A percentile compares a stretch with the other conserved stretches of the same genome.
phyloP scores from a whole-genome alignment of 371 early-diverging fungal genomes.

The Umbelopsis sp. region DNA sequence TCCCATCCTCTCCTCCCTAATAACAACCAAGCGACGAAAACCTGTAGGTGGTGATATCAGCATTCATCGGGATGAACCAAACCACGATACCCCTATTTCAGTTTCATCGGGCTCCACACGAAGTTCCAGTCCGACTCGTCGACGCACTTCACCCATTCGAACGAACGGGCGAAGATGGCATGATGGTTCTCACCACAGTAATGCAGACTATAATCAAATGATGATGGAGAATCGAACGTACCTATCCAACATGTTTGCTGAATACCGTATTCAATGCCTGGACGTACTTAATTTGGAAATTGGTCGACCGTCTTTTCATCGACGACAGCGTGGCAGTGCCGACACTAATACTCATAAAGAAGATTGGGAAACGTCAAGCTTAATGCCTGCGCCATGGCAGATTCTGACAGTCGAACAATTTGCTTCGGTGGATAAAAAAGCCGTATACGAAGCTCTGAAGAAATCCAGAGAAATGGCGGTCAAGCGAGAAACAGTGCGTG shows the following conservation, averaged over 20 bases:
- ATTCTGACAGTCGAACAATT: conserved; percentile 45
- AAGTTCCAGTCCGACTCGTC: background rate
- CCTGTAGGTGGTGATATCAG: background rate
- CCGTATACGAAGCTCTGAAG: conserved; percentile 36
- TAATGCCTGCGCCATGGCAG: conserved; percentile 39
- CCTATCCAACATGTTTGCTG: conserved; percentile 2
- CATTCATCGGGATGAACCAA: background rate
- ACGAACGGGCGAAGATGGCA: background rate
- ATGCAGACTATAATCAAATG: conserved; percentile 11
- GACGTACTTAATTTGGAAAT: conserved; percentile 54
- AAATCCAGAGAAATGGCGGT: conserved; percentile 36
- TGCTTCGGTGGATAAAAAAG: conserved; percentile 33
- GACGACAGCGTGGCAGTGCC: conserved; percentile 22
- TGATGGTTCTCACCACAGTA: background rate
- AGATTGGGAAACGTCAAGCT: conserved; percentile 37
- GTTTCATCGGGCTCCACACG: background rate
- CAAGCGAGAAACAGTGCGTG: conserved; percentile 24
- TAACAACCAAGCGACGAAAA: background rate
- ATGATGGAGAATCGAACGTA: conserved; percentile 18
- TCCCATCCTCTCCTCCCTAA: conserved; percentile 22
- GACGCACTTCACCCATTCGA: conserved; percentile 1
- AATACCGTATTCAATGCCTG: conserved; percentile 11
- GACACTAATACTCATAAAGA: background rate
- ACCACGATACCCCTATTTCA: background rate
- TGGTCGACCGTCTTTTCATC: conserved; percentile 58